Evolutionary conservation across 2,329 filamentous ascomycete species (phyloP).

Genomic region (Trichoderma cornu-damae): DNA sequence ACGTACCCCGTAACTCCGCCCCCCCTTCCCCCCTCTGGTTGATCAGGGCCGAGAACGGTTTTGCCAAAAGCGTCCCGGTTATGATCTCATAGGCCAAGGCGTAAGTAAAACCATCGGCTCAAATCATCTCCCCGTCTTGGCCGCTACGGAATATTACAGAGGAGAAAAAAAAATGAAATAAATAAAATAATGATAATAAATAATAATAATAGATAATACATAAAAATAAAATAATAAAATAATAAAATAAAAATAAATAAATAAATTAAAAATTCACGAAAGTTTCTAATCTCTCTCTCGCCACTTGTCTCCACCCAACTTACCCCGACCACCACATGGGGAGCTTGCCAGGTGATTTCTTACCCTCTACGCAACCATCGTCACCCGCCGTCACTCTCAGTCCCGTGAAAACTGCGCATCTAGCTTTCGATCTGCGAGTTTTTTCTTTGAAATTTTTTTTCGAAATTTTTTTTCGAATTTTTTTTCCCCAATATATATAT

Average conservation of each 20-base stretch:
- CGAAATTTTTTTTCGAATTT: no score
- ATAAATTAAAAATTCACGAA: neutral
- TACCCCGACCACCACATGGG: neutral
- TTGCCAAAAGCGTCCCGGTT: neutral
- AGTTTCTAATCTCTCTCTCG: neutral
- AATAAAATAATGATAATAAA: no score
- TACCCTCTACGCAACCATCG: no score
- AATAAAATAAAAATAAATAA: neutral
- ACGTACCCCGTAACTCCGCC: no score
- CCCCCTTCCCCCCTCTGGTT: neutral
- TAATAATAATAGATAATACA: neutral
- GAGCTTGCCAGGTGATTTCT: no score
- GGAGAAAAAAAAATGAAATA: neutral
- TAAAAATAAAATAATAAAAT: no score
- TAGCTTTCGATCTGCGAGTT: no score
- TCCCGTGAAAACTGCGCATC: no score
- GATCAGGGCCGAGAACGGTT: neutral
- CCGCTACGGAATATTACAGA: no score
- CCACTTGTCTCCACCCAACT: neutral
- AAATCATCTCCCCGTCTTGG: slow-evolving; percentile 4
- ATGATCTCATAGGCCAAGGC: slow-evolving; percentile 12
- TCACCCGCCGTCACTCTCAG: no score
- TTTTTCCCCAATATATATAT: no score
- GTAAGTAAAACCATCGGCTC: neutral
- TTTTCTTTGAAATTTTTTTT: no score